These are phyloP conservation scores for Phialophora verrucosa DNA, from an alignment of 2,329 filamentous ascomycete genomes.

Conservation along the genomic window DNA sequence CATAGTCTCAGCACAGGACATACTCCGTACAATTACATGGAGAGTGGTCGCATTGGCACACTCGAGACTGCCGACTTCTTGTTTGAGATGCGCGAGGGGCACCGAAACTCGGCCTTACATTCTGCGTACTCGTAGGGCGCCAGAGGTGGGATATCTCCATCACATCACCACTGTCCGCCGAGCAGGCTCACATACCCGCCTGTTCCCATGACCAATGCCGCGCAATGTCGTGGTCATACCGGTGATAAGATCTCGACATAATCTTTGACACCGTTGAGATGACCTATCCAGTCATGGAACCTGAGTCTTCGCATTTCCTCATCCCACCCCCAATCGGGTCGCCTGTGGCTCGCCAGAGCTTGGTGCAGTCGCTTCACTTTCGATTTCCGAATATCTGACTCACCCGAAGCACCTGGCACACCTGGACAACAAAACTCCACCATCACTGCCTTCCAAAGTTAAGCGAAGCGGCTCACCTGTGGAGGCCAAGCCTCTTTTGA, in stretches of 20 bases:
- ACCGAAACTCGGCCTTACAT: constrained; percentile 1
- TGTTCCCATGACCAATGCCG: background rate
- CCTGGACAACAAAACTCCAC: background rate
- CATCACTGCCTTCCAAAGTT: background rate
- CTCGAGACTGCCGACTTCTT: background rate
- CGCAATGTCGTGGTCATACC: background rate
- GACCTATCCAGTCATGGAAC: background rate
- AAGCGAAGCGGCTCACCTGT: constrained; percentile 7
- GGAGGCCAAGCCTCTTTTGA: background rate
- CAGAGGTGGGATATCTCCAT: background rate
- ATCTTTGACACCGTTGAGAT: background rate
- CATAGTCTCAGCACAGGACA: background rate
- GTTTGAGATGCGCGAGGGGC: background rate
- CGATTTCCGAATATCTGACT: background rate
- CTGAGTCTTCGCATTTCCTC: background rate
- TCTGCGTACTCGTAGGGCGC: background rate
- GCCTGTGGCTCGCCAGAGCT: background rate
- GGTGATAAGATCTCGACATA: background rate
- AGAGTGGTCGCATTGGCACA: background rate
- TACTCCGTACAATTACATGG: background rate
- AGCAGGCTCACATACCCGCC: constrained; percentile 2
- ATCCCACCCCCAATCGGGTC: background rate
- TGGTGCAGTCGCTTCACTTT: background rate
- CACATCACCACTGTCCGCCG: background rate
- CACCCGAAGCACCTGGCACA: background rate